A percentile compares a stretch with the other conserved stretches of the same genome.
These are phyloP conservation scores for Blumeria hordei DNA, from an alignment of 2,329 filamentous ascomycete species.

Conservation along the genomic window DNA sequence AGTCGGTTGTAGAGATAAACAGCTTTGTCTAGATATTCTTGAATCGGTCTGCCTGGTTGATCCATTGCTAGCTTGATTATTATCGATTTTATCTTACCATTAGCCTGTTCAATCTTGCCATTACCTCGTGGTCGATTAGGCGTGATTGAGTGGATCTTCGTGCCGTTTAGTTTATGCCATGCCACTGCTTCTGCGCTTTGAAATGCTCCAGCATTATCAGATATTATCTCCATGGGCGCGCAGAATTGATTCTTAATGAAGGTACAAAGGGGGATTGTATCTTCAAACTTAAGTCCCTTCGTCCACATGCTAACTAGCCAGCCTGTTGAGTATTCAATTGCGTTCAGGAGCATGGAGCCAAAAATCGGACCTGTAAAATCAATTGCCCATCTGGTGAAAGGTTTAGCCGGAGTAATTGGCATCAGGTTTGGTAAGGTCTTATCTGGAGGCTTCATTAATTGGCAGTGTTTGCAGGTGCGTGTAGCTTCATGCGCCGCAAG, in stretches of 20 bases:
- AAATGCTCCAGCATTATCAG: conserved; percentile 1
- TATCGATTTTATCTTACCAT: conserved; percentile 1
- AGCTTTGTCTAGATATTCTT: background rate
- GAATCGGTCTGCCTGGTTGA: conserved; percentile 1
- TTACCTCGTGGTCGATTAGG: background rate
- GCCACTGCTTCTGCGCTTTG: conserved; percentile 2
- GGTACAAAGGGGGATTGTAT: background rate
- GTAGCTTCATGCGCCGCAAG: background rate
- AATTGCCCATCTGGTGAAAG: background rate
- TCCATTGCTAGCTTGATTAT: conserved; percentile 1
- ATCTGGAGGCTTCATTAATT: background rate
- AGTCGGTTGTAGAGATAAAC: background rate
- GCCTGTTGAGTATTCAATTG: background rate
- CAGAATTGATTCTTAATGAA: background rate
- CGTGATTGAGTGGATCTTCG: background rate
- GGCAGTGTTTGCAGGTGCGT: background rate
- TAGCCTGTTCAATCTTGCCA: conserved; percentile 1
- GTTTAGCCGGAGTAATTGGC: background rate
- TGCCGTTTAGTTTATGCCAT: conserved; percentile 1
- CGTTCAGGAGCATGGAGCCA: background rate
- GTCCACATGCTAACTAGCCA: conserved; percentile 1
- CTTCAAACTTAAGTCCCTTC: background rate
- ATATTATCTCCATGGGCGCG: background rate
- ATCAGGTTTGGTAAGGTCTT: background rate
- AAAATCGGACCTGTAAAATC: conserved; percentile 1